Conservation (phyloP, 371 early-diverging fungal genomes). For the Syncephalis fuscata region DNA sequence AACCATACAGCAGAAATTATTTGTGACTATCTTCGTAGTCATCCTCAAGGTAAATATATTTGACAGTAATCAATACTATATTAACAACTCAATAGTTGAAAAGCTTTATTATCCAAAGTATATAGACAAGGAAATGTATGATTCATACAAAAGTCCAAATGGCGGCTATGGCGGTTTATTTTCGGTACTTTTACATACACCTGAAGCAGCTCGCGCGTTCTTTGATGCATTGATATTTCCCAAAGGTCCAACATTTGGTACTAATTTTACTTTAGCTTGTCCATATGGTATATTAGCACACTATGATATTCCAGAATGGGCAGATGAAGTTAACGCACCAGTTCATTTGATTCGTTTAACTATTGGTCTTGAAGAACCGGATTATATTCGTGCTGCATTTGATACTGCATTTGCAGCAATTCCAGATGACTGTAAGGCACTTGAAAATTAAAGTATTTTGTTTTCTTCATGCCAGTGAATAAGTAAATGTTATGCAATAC, state of each 20-base stretch:
- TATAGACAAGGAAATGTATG: conserved; percentile 44
- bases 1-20: conserved; percentile 66
- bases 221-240: conserved; percentile 62
- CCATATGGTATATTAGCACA: conserved; percentile 93
- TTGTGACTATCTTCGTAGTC: conserved; percentile 43
- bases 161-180: conserved; percentile 87
- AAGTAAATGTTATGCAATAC: too few species aligned
- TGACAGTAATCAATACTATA: conserved; percentile 35
- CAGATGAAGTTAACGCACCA: conserved; percentile 56
- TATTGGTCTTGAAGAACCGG: too few species aligned
- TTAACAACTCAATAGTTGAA: conserved; percentile 44
- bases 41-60: too few species aligned
- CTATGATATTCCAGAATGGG: conserved; percentile 85
- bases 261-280: conserved; percentile 86
- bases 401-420: too few species aligned
- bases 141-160: conserved; percentile 26
- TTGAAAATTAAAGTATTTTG: too few species aligned
- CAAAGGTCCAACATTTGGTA: conserved; percentile 93
- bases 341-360: conserved; percentile 39
- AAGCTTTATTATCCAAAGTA: conserved; percentile 75
- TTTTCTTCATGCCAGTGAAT: too few species aligned
- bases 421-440: too few species aligned
- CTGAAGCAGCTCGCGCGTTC: conserved; percentile 44
- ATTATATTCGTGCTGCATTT: too few species aligned
- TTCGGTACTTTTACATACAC: conserved; percentile 51